Percentiles rank a stretch among this genome's conserved stretches.
Conservation (phyloP, 1,284 basidiomycete species). For the Irpex sp. region DNA sequence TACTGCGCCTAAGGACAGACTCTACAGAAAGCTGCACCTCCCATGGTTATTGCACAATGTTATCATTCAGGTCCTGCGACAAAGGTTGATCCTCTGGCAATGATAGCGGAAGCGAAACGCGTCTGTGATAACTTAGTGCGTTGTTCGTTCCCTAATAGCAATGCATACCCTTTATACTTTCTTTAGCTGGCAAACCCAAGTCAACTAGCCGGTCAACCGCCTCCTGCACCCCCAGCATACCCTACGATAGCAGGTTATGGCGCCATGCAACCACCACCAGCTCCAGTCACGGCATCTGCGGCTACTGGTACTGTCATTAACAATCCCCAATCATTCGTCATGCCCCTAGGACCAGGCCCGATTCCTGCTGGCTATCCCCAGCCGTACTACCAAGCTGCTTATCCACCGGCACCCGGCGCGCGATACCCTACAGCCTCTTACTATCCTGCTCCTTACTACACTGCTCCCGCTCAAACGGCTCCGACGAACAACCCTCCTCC, state of each 20-base stretch:
- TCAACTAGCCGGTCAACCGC: constrained; percentile 44
- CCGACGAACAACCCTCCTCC: not conserved
- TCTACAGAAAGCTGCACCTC: constrained; percentile 64
- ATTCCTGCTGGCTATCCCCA: constrained; percentile 27
- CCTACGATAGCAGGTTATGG: constrained; percentile 27
- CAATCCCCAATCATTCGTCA: constrained; percentile 67
- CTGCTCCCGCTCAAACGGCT: constrained; percentile 11
- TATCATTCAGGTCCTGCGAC: constrained; percentile 67
- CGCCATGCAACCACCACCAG: constrained; percentile 24
- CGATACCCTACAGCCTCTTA: constrained; percentile 60
- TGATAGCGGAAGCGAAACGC: constrained; percentile 72
- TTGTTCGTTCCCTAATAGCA: constrained; percentile 20
- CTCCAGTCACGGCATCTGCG: constrained; percentile 18
- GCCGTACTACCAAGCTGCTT: constrained; percentile 43
- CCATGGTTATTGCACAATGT: constrained; percentile 72
- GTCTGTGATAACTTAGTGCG: constrained; percentile 70
- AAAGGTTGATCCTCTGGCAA: constrained; percentile 67
- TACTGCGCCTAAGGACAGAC: constrained; percentile 6
- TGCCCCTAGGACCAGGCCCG: constrained; percentile 46
- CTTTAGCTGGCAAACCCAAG: constrained; percentile 65
- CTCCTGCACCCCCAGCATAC: constrained; percentile 54
- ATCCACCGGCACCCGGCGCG: constrained; percentile 29
- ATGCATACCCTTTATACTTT: constrained; percentile 7
- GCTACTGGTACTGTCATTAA: constrained; percentile 46
- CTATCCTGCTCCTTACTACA: constrained; percentile 43